Percentiles rank a stretch among this genome's conserved stretches.
Conservation (phyloP, 2,329 filamentous ascomycete genomes). For the Tolypocladium ovalisporum region DNA sequence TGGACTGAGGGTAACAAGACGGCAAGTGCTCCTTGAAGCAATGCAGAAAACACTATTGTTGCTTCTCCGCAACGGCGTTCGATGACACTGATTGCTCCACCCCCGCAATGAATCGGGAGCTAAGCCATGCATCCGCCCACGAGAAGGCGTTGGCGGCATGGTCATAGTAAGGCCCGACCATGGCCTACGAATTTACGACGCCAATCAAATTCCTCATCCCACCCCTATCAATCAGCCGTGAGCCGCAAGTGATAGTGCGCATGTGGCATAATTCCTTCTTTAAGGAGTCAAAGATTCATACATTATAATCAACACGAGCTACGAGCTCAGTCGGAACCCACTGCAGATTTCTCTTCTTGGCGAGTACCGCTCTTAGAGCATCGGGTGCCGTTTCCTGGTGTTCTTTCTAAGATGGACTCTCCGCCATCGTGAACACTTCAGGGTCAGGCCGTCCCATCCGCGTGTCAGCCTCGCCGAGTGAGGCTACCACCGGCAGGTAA, state of each 20-base stretch:
- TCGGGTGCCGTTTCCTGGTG: background rate
- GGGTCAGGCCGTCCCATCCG: no score
- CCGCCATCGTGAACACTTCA: background rate
- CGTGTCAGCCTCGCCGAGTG: background rate
- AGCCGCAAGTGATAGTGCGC: background rate
- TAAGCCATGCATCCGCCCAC: no score
- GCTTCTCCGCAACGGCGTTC: no score
- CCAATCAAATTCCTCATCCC: background rate
- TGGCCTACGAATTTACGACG: background rate
- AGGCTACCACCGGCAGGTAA: background rate
- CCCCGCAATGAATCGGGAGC: background rate
- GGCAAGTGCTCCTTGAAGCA: no score
- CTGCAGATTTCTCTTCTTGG: background rate
- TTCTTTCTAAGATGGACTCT: no score
- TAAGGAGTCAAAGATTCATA: no score
- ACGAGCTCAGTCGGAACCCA: background rate
- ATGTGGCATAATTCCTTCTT: background rate
- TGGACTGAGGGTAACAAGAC: no score
- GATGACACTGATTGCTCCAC: background rate
- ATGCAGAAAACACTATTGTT: no score
- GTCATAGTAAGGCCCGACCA: no score
- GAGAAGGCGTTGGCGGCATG: no score
- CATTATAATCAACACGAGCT: background rate
- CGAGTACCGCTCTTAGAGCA: background rate
- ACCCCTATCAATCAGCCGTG: no score